These are phyloP conservation scores for Euphorbia tirucalli DNA, from an alignment of 345 rosid genomes.

Conservation along the genomic window DNA sequence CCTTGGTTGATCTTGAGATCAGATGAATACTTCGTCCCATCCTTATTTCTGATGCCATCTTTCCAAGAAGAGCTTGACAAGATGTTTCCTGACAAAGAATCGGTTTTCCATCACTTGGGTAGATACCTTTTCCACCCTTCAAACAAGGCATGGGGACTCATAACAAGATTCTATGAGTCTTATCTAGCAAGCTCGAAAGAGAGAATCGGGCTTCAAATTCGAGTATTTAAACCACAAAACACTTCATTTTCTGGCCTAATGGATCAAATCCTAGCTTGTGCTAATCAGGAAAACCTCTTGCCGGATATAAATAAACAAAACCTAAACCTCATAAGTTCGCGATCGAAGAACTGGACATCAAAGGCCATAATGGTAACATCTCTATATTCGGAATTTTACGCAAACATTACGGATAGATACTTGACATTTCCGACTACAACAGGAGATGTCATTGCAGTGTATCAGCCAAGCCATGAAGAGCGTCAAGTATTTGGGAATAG, in stretches of 20 bases:
- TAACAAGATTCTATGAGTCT: conserved; percentile 13
- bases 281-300: conserved; percentile 8
- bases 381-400: conserved; percentile 16
- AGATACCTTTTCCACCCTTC: conserved; percentile 23
- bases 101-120: conserved; percentile 21
- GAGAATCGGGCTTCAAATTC: conserved; percentile 22
- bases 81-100: conserved; percentile 24
- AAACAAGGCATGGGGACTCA: conserved; percentile 25
- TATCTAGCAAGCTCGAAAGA: conserved; percentile 17
- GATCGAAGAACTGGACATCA: background rate
- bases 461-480: conserved; percentile 26
- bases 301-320: conserved; percentile 1
- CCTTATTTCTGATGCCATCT: conserved; percentile 10
- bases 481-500: conserved; percentile 10
- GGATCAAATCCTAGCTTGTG: conserved; percentile 20
- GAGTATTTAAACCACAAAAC: conserved; percentile 7
- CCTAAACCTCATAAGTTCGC: background rate
- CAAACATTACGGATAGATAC: conserved; percentile 10
- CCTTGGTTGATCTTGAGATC: conserved; percentile 20
- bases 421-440: conserved; percentile 15
- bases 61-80: conserved; percentile 10
- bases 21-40: conserved; percentile 18
- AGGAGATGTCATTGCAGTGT: conserved; percentile 17
- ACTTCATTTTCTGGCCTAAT: background rate
- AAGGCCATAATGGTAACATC: conserved; percentile 19